Base-by-base conservation (phyloP, 805 yeast genomes). In the Candida ulmi region DNA sequence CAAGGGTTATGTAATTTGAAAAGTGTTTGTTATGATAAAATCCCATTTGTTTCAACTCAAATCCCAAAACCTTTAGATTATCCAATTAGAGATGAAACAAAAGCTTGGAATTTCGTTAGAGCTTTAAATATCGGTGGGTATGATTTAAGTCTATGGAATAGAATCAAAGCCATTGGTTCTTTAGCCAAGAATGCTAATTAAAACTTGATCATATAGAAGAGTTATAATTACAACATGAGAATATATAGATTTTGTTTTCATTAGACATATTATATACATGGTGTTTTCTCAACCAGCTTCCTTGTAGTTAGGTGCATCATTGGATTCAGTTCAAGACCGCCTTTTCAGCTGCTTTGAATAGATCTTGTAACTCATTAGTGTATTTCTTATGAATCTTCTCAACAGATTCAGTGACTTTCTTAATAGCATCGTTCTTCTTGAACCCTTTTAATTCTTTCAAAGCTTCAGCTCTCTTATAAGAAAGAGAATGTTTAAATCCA, bases 31-130 rank as follows among this genome's bases (percentile, higher is more conserved):
- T 83, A 76, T 68, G 98, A 93, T 64, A 79, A 76, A 47, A 74
- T 83, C 34, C 80, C 91, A 18, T 76, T 87, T 49, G 70, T 93
- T 12, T 78, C 88, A 7, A 85, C 95, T 2, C 71, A 77, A 36
- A 88, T 93, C 30, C 99, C 99, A 2, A 76, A 78, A 29, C 88
- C 91, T 2, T 65, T 93, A 36, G 98, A 93, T 60, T 93, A 93
- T 56, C 99, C 99, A 2, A 85, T 93, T 47, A 71, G 74, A 25
- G 81, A 83, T 50, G 85, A 81, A 46, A 73, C 77, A 49, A 82
- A 73, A 50, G 96, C 98, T 1, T 91, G 98, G 97, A 71, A 70
- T 16, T 85, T 93, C 65, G 93, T 93, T 5, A 74, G 74, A 42
- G 80, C 86, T 27, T 72, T 93, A 60, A 90, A 88, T 55, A 72